A percentile compares a stretch with the other conserved stretches of the same genome.
Evolutionary conservation across 2,329 filamentous ascomycete species (phyloP).

Genomic region (Fusarium anthophilum): DNA sequence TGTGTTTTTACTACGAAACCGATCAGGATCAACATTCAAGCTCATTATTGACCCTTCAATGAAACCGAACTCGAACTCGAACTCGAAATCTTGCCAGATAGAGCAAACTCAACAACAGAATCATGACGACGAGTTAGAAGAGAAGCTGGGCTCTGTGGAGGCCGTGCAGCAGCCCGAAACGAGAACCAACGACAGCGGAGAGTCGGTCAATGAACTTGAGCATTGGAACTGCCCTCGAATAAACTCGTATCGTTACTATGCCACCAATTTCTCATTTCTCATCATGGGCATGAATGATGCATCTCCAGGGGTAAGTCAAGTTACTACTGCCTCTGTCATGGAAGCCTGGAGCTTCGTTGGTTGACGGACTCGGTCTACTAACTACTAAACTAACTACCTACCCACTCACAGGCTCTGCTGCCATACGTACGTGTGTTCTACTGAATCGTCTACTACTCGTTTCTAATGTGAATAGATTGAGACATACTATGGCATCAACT

Average conservation of each 20-base stretch:
- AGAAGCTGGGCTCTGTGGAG: conserved; percentile 5
- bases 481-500: conserved; percentile 67
- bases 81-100: neutral
- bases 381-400: neutral
- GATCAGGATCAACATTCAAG: neutral
- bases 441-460: neutral
- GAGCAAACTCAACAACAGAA: conserved; percentile 1
- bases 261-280: conserved; percentile 69
- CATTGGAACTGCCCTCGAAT: conserved; percentile 70
- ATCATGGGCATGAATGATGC: conserved; percentile 77
- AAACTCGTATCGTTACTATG: conserved; percentile 67
- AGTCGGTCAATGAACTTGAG: conserved; percentile 48
- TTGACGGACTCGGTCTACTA: conserved; percentile 5
- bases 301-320: conserved; percentile 65
- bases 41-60: neutral
- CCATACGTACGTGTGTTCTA: conserved; percentile 52
- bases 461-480: conserved; percentile 38
- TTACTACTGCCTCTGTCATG: conserved; percentile 14
- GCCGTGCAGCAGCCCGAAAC: conserved; percentile 2
- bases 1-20: neutral
- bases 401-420: conserved; percentile 54
- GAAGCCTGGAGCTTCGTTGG: neutral
- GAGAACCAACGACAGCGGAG: neutral
- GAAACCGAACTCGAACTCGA: neutral
- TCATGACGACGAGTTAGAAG: conserved; percentile 10